Base-by-base conservation (phyloP, 202 grass and related monocot genomes). In the Schoenoplectus tabernaemontani region DNA sequence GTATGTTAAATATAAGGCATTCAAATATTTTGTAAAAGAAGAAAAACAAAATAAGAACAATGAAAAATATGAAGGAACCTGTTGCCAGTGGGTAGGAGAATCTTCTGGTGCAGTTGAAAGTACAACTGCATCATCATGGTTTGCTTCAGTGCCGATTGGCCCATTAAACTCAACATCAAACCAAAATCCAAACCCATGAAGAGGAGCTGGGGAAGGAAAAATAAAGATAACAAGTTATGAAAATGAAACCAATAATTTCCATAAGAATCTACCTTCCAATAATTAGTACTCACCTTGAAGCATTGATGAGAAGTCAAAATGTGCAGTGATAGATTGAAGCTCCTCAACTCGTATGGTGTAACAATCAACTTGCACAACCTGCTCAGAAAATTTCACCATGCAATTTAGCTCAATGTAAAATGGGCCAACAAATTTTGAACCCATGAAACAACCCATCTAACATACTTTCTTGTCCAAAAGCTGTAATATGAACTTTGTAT, bases 151-250 rank as follows among this genome's bases (percentile, higher is more conserved):
- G 46, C 84, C 60, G 78, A 63, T 83, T 79, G 89, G 88, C 28
- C 96, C 91, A 4, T 95, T 86, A 73, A 99, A 99, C 60, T 92
- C 91, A 0, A 99, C 90, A 91, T 99, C 92, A 48, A 99, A 99
- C 96, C 96, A 99, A 92, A 99, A 99, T 85, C 91, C 96, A 72
- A 99, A 99, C 34, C 96, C 96, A 92, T 99, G 89, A 54, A 99
- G 79, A 26, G 96, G 96, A 76, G 96, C 96, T 99, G 73, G 57
- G 71, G 42, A 67, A 26, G 62, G 78, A 74, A 87, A 51, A 81
- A 83, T 38, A 70, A 81, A 30, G 46, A 78, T 51, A 51, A 3
- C 13, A 17, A 91, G 17, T 65, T 85, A 85, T 59, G 9, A 82
- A 79, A 46, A 43, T 17, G 16, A 12, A 53, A 70, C 19, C 30